Base-by-base conservation (phyloP, 2,329 filamentous ascomycete genomes). In the Xylaria sp. region DNA sequence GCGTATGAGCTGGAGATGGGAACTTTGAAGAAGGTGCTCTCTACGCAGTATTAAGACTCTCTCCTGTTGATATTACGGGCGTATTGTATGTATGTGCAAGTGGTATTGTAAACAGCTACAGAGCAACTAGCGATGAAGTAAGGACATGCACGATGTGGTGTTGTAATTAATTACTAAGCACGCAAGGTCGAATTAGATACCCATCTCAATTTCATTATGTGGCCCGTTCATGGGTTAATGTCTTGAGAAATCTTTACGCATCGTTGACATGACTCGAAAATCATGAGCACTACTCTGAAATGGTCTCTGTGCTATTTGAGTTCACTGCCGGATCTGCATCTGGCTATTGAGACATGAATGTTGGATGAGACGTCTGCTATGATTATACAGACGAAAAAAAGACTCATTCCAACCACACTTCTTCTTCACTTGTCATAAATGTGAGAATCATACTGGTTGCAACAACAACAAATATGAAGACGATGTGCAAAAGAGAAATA, bases 1-100 rank as follows among this genome's bases (percentile, higher is more conserved):
- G 84, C 81, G 62, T 92, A 90, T 78, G 94, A 97, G 80, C 83
- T 80, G 74, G 90, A 97, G 77, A 93, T 91, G 80, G 87, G 80
- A 1, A 81, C 71, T 48, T 80, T 97, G 81, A 95, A 95, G 84
- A 92, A 91, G 84, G 81, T 93, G 53, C 79, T 96, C 72, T 75
- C 74, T 11, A 76, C 78, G 56, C 74, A 82, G 74, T 76, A 75
- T 67, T 71, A 68, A 5, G 9, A 7, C 20, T n/a, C 15, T 9
- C 13, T 23, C 23, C 23, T 53, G 6, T 31, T 33, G 9, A 28
- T 28, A 33, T 33, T 15, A 31, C 17, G 17, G 26, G 26, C 33
- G 28, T 40, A 36, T 54, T 53, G 28, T 62, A 62, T 46, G 23
- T 23, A 23, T 23, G 23, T 23, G 23, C 23, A 23, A 23, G 23